Percentiles rank a stretch among this genome's conserved stretches.
phyloP scores from a whole-genome alignment of 2,329 filamentous ascomycete species.

The Trichoderma harzianum region DNA sequence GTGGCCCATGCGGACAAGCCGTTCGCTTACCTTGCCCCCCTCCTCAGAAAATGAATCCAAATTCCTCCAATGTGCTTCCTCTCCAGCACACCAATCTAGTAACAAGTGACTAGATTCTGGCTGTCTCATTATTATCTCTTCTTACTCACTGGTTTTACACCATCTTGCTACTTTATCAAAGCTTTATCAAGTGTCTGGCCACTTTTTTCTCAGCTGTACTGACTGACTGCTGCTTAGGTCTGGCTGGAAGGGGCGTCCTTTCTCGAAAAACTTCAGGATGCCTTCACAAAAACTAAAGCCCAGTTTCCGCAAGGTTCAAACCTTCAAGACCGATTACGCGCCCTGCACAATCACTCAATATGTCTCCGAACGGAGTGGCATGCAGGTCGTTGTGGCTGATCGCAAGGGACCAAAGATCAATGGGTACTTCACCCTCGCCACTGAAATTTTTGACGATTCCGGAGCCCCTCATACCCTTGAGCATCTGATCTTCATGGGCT shows the following conservation, averaged over 20 bases:
- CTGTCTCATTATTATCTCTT: neutral
- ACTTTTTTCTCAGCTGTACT: neutral
- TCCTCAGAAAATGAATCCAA: neutral
- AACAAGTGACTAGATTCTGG: neutral
- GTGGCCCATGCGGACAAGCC: neutral
- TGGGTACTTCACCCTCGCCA: slow-evolving; percentile 92
- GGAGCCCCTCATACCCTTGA: slow-evolving; percentile 87
- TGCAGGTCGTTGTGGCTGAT: slow-evolving; percentile 90
- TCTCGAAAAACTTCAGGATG: slow-evolving; percentile 41
- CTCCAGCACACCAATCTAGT: neutral
- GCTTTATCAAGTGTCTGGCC: neutral
- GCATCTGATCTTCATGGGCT: slow-evolving; percentile 84
- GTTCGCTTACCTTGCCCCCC: neutral
- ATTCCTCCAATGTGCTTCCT: neutral
- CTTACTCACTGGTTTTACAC: neutral
- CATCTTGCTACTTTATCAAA: neutral
- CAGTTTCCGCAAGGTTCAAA: slow-evolving; percentile 79
- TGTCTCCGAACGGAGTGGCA: slow-evolving; percentile 89
- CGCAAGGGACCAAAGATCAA: slow-evolving; percentile 91
- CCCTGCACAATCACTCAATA: slow-evolving; percentile 88
- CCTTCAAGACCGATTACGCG: slow-evolving; percentile 86
- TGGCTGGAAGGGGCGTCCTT: slow-evolving; percentile 11
- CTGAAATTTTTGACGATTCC: slow-evolving; percentile 96
- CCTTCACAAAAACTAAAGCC: slow-evolving; percentile 46
- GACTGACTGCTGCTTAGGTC: slow-evolving; percentile 21